These are phyloP conservation scores for Coemansia sp. DNA, from an alignment of 192 early-diverging fungal genomes.

Conservation along the genomic window DNA sequence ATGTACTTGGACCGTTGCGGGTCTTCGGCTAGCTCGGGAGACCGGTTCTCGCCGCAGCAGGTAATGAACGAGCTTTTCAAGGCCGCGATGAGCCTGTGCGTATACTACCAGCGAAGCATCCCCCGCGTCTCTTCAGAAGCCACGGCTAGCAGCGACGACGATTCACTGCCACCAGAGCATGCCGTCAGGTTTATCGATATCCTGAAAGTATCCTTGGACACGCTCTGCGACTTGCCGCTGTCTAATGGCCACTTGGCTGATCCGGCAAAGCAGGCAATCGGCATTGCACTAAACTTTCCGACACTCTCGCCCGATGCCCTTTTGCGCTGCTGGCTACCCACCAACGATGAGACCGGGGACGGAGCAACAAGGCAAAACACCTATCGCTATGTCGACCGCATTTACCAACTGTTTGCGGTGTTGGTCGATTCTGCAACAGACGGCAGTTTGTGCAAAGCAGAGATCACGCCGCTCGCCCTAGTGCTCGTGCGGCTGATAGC, in stretches of 20 bases:
- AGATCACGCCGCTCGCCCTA: conserved; percentile 38
- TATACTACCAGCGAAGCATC: conserved; percentile 16
- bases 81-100: conserved; percentile 40
- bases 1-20: neutral
- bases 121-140: neutral
- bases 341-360: neutral
- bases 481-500: conserved; percentile 37
- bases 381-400: conserved; percentile 2
- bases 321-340: conserved; percentile 27
- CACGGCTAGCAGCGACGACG: conserved; percentile 11
- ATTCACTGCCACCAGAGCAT: conserved; percentile 26
- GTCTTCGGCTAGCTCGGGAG: neutral
- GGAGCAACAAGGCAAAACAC: neutral
- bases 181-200: conserved; percentile 20
- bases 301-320: conserved; percentile 17
- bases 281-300: conserved; percentile 41
- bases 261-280: conserved; percentile 36
- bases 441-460: conserved; percentile 11
- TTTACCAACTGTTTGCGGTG: conserved; percentile 7
- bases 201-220: conserved; percentile 19
- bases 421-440: neutral
- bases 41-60: conserved; percentile 28
- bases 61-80: conserved; percentile 43
- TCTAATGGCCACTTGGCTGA: conserved; percentile 16
- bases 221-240: conserved; percentile 6